A percentile compares a stretch with the other conserved stretches of the same genome.
Evolutionary conservation across 148 eudicot genomes (phyloP).

Genomic region (Simmondsia chinensis): DNA sequence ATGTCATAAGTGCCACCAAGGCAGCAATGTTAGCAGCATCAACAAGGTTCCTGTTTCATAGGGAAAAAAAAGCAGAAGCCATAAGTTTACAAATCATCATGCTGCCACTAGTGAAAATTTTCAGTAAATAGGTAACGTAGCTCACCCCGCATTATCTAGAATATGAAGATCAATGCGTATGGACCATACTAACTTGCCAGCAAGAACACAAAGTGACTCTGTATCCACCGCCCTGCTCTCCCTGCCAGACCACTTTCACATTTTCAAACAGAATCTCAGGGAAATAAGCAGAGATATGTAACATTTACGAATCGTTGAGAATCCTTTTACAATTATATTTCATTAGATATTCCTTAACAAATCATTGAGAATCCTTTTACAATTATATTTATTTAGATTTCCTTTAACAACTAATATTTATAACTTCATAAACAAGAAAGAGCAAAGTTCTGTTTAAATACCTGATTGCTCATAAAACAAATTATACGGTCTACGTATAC

Average conservation of each 20-base stretch:
- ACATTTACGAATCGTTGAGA: too few relatives aligned
- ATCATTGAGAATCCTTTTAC: too few relatives aligned
- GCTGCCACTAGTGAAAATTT: neutral
- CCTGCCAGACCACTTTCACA: conserved; percentile 33
- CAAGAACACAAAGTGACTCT: conserved; percentile 86
- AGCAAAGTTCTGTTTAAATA: too few relatives aligned
- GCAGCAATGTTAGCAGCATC: conserved; percentile 99
- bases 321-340: too few relatives aligned
- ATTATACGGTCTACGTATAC: too few relatives aligned
- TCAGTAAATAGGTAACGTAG: conserved; percentile 5
- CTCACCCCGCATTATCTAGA: conserved; percentile 90
- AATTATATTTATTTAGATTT: too few relatives aligned
- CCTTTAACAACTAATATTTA: too few relatives aligned
- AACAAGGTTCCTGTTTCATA: conserved; percentile 64
- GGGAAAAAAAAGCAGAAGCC: conserved; percentile 3
- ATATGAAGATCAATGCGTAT: conserved; percentile 84
- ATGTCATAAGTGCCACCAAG: conserved; percentile 79
- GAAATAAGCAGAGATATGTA: neutral
- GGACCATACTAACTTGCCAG: conserved; percentile 89
- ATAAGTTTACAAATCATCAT: neutral
- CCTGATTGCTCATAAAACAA: too few relatives aligned
- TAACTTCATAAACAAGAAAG: too few relatives aligned
- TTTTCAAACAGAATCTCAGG: neutral
- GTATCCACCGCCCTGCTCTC: conserved; percentile 96
- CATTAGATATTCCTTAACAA: too few relatives aligned